Evolutionary conservation across 768 basidiomycete genomes (phyloP), one percentile per base, ranked within the genome.

Genomic region (Suillus subluteus): DNA sequence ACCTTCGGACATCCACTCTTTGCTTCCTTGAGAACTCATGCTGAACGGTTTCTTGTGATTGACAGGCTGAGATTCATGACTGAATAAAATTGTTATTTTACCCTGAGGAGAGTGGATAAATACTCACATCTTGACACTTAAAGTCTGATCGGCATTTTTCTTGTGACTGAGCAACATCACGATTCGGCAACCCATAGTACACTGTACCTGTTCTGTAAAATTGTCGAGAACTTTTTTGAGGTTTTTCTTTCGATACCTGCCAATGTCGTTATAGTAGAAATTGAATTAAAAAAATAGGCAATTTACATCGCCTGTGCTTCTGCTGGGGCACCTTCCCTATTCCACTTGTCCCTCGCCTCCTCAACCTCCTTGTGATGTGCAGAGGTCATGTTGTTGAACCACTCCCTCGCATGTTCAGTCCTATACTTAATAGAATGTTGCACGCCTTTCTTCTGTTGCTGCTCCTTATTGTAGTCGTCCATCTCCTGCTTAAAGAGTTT

Each of bases 201-300:
- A n/a, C n/a, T n/a, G n/a, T n/a, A n/a, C 4, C 30, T 32, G 30
- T 32, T 32, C 30, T 32, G 30, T 32, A 32, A 32, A 32, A 32
- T 32, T 4, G 30, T 32, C 30, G 30, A 32, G 30, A 32, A 32
- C 30, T 32, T 32, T 32, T 32, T 32, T 62, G 40, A 62, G 43
- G 8, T 4, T 46, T 41, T 62, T 62, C 48, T 30, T 62, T 21
- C 15, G 41, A 41, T 62, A 48, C 21, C 62, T 62, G 21, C 32
- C n/a, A 32, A 43, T 54, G 15, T 30, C 8, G 30, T 46, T 54
- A 54, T 30, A 30, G 30, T 54, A 54, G 16, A 54, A 32, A 32
- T 62, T 21, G 15, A n/a, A n/a, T n/a, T n/a, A n/a, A 54, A 54
- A 46, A 46, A 46, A 46, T 11, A n/a, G 21, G 9, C 46, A n/a